Evolutionary conservation across 1,284 basidiomycete genomes (phyloP), one percentile per base, ranked within the genome.

Genomic region (Ceratobasidium sp.): DNA sequence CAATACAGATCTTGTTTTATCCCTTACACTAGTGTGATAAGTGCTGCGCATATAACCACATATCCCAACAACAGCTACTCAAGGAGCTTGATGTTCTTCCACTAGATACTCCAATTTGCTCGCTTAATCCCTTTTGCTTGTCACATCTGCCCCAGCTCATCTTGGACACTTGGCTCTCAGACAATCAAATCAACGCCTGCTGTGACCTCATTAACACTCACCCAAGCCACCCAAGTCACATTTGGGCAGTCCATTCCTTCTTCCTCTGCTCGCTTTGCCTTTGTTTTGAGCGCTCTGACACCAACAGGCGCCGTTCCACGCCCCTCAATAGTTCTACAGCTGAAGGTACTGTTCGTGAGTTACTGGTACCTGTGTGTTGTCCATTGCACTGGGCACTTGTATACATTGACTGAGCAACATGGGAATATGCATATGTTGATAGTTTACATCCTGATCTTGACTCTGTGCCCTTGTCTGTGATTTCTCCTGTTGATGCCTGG

Each of bases 311-410:
- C 15, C 56, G 68, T 20, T 0, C 68, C 1, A n/a, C 48, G 15
- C 38, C 42, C 2, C 38, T 71, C 12, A 56, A 71, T 33, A 40
- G 20, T 1, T 44, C 46, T 20, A 40, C 61, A 46, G 52, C 68
- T 28, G 44, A 48, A 3, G 56, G 68, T 6, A n/a, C n/a, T 46
- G 54, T 71, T 23, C 15, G 38, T 26, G 40, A 71, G 68, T 40
- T 71, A 3, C 42, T 71, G 9, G 46, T 71, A 28, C 68, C 68
- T 44, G 68, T 71, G 3, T 42, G 61, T n/a, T 44, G 38, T 1
- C 68, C 40, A 17, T 57, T 40, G 1, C 68, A 71, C 26, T 71
- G 68, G 68, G 56, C 68, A 3, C 56, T 71, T 2, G 20, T 71
- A 3, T 61, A 59, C 17, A 15, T 71, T 13, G 56, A 71, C n/a